Evolutionary conservation across 2,329 filamentous ascomycete genomes (phyloP), one percentile per base, ranked within the genome.

Genomic region (Stagonosporopsis cucurbitacearum): DNA sequence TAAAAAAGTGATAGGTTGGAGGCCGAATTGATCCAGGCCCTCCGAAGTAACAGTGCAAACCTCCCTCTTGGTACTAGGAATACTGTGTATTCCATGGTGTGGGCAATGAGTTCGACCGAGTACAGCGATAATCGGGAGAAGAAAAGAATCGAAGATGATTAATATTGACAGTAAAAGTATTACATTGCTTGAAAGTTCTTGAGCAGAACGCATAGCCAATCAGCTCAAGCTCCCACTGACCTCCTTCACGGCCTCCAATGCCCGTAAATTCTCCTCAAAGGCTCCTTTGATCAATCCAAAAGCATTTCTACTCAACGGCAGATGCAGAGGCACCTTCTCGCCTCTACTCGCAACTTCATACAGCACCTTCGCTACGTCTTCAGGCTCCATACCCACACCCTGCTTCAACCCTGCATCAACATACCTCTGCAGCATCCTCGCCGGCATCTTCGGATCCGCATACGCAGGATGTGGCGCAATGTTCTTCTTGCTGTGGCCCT

Each of bases 221-320:
- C 44, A 57, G 35, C 39, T 57, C 33, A 57, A 48, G 55, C 61
- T 68, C 33, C 60, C 63, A 53, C 73, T 76, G 4, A 79, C 54
- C 0, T 71, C 68, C 54, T 71, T 76, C 7, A 78, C 49, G 0
- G 72, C 68, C 43, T 72, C 76, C n/a, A 75, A 51, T 22, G 71
- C 68, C 33, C 73, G 77, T 13, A 68, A 62, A 6, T 72, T 69
- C 26, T 60, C 66, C 51, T 66, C 17, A 61, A 52, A 53, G 35
- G 60, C 32, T 48, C 58, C 36, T 45, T 78, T 67, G 49, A 77
- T 64, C 7, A 65, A 62, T 63, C 70, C 79, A 13, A 76, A 65
- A 46, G 78, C 77, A 9, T 68, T 54, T 3, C 40, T 45, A 35
- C 79, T 79, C 0, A 82, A 60, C 2, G 79, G 78, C 26, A 80